These are phyloP conservation scores for Chlorella sp. DNA, from an alignment of 139 green algal species.

Conservation along the genomic window DNA sequence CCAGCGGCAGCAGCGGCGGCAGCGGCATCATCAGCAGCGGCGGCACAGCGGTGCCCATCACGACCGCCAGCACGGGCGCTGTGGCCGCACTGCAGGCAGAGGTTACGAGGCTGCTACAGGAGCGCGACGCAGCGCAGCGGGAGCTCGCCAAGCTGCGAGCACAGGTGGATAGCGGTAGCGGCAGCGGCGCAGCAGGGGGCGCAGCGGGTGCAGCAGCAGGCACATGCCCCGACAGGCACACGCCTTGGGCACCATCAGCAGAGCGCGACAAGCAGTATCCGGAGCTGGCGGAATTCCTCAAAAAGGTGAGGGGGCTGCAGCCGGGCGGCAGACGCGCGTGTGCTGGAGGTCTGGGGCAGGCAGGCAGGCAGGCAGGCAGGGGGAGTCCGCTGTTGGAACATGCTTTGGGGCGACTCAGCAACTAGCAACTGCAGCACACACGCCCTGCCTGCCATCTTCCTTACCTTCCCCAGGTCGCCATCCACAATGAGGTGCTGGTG, in stretches of 20 bases:
- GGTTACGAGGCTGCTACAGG: background rate
- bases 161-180: background rate
- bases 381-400: background rate
- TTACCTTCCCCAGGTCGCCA: constrained; percentile 56
- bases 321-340: too few relatives aligned
- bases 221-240: constrained; percentile 49
- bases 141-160: background rate
- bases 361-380: too few relatives aligned
- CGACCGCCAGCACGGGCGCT: background rate
- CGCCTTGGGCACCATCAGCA: constrained; percentile 37
- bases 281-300: constrained; percentile 54
- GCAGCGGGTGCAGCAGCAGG: background rate
- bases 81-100: background rate
- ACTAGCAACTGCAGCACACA: too few relatives aligned
- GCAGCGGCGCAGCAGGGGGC: too few relatives aligned
- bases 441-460: too few relatives aligned
- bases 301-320: too few relatives aligned
- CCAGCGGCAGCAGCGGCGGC: background rate
- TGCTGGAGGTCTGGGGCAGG: too few relatives aligned
- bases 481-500: constrained; percentile 68
- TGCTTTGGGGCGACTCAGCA: too few relatives aligned
- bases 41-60: background rate
- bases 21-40: too few relatives aligned
- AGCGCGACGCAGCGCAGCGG: too few relatives aligned
- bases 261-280: constrained; percentile 44